phyloP scores from a whole-genome alignment of 345 rosid species.

The Salix caprea region DNA sequence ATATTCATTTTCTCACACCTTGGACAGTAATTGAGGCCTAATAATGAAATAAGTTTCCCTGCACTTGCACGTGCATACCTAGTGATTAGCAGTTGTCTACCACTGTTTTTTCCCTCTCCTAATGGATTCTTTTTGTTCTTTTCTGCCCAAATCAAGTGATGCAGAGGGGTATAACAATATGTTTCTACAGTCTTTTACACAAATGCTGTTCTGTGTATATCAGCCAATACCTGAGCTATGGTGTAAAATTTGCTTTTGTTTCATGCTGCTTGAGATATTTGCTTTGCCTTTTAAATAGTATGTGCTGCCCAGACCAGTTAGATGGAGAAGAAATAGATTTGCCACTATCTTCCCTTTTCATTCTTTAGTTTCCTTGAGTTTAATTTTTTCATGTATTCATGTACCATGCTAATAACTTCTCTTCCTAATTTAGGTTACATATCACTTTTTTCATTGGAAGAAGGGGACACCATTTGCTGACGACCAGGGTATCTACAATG shows the following conservation, averaged over 20 bases:
- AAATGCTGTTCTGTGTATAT: not conserved
- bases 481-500: slow-evolving; percentile 91
- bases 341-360: not conserved
- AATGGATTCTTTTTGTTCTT: not conserved
- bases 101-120: not conserved
- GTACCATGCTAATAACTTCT: not conserved
- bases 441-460: slow-evolving; percentile 98
- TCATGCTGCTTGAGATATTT: not conserved
- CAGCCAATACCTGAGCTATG: not conserved
- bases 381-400: not conserved
- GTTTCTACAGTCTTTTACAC: not conserved
- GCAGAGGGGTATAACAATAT: not conserved
- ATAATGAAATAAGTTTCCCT: not conserved
- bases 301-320: not conserved
- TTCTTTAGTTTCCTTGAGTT: not conserved
- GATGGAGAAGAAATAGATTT: not conserved
- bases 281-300: not conserved
- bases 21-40: not conserved
- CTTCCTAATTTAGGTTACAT: slow-evolving; percentile 60
- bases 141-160: not conserved
- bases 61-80: not conserved
- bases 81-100: not conserved
- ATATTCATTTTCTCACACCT: not conserved
- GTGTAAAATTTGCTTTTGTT: not conserved
- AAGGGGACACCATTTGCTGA: slow-evolving; percentile 98